phyloP scores from a whole-genome alignment of 345 rosid genomes.

The Lepidium africanum region DNA sequence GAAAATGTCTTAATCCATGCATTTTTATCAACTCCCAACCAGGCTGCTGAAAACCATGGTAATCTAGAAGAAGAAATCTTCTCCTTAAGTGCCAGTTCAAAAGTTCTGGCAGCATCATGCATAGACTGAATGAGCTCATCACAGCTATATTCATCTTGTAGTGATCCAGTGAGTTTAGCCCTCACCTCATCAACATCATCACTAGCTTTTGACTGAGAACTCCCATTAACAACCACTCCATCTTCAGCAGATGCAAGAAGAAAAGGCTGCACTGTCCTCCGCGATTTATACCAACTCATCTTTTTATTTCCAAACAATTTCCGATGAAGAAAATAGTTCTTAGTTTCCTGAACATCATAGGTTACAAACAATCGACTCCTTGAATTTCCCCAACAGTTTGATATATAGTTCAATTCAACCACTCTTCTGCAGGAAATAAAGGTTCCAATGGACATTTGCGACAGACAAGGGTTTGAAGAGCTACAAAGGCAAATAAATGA shows the following conservation, averaged over 20 bases:
- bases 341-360: slow-evolving; percentile 28
- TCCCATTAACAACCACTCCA: slow-evolving; percentile 68
- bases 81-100: slow-evolving; percentile 70
- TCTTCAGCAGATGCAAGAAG: slow-evolving; percentile 69
- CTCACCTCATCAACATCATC: slow-evolving; percentile 67
- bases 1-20: slow-evolving; percentile 86
- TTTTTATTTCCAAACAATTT: slow-evolving; percentile 27
- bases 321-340: slow-evolving; percentile 13
- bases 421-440: slow-evolving; percentile 33
- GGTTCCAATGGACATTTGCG: slow-evolving; percentile 35
- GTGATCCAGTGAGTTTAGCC: slow-evolving; percentile 53
- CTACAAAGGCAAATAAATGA: slow-evolving; percentile 36
- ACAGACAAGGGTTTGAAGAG: slow-evolving; percentile 40
- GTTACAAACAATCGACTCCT: slow-evolving; percentile 36
- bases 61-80: slow-evolving; percentile 44
- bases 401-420: slow-evolving; percentile 31
- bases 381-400: slow-evolving; percentile 40
- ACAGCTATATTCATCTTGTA: slow-evolving; percentile 58
- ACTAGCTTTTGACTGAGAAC: slow-evolving; percentile 35
- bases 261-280: slow-evolving; percentile 28
- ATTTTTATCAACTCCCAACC: slow-evolving; percentile 79
- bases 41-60: slow-evolving; percentile 80
- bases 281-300: slow-evolving; percentile 26
- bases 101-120: slow-evolving; percentile 79
- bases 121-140: slow-evolving; percentile 76